A percentile compares a stretch with the other conserved stretches of the same genome.
These are phyloP conservation scores for Liriodendron chinense DNA, from an alignment of 164 flowering plant species.

Conservation along the genomic window DNA sequence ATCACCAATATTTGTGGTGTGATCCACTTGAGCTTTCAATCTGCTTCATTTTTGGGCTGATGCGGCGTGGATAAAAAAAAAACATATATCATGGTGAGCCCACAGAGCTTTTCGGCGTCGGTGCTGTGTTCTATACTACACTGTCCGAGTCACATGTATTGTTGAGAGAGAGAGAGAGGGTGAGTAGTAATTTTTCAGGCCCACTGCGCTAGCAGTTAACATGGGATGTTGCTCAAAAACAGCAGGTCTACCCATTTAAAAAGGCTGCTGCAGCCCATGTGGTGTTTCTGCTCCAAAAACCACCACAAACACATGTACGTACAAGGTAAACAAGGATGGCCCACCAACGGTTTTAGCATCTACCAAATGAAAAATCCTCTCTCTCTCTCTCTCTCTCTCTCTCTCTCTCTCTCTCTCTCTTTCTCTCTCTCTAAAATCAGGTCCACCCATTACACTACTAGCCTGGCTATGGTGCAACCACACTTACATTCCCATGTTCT, in stretches of 20 bases:
- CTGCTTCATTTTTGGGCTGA: too few species aligned
- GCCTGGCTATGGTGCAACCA: not conserved
- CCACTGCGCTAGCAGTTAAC: not conserved
- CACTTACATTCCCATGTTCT: not conserved
- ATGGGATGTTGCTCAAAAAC: conserved; percentile 1
- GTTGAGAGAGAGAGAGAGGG: not conserved
- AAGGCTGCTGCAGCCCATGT: not conserved
- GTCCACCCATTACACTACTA: not conserved
- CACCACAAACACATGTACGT: not conserved
- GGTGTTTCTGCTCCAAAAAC: not conserved
- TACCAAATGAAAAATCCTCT: not conserved
- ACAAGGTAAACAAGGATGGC: not conserved
- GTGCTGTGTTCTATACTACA: too few species aligned
- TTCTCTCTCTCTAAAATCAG: not conserved
- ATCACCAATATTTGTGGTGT: too few species aligned
- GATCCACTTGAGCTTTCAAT: too few species aligned
- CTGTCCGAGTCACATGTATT: not conserved
- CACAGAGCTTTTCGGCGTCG: too few species aligned
- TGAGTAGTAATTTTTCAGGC: not conserved
- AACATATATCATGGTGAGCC: too few species aligned
- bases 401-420: not conserved
- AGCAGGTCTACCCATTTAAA: not conserved
- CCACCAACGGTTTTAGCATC: not conserved
- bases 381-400: not conserved
- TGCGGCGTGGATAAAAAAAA: too few species aligned